Conservation (phyloP, 225 moss, liverwort and hornwort species). For the Pseudoscleropodium purum region DNA sequence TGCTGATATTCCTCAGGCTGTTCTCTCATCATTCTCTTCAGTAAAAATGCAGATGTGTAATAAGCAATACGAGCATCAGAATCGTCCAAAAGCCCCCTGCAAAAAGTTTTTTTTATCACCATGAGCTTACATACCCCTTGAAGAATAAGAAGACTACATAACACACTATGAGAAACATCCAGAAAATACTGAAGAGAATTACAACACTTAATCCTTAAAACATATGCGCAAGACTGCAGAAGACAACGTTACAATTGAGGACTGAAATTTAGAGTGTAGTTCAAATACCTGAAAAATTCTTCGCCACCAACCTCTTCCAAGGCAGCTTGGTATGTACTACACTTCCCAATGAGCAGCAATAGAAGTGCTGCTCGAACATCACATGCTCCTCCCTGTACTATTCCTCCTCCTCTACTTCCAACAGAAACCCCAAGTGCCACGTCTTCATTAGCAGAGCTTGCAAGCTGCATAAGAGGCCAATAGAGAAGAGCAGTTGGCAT, state of each 20-base stretch:
- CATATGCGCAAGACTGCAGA: background rate
- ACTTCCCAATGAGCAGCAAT: slow-evolving; percentile 90
- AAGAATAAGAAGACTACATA: background rate
- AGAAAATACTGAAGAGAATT: background rate
- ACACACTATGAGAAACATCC: background rate
- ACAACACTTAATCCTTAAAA: background rate
- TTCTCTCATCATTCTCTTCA: slow-evolving; percentile 97
- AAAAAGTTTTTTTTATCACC: background rate
- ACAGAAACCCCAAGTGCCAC: slow-evolving; percentile 85
- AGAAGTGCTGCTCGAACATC: slow-evolving; percentile 92
- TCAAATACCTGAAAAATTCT: slow-evolving; percentile 91
- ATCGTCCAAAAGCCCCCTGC: slow-evolving; percentile 89
- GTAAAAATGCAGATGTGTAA: slow-evolving; percentile 84
- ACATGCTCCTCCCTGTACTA: slow-evolving; percentile 81
- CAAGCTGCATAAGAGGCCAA: slow-evolving; percentile 98
- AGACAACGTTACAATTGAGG: background rate
- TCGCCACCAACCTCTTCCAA: slow-evolving; percentile 98
- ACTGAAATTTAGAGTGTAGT: background rate
- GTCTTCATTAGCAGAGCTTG: slow-evolving; percentile 89
- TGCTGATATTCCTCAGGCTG: slow-evolving; percentile 93
- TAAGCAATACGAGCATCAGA: slow-evolving; percentile 97
- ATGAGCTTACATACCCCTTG: background rate
- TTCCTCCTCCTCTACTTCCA: slow-evolving; percentile 95
- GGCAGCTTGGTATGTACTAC: slow-evolving; percentile 84
- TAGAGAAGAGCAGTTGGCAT: slow-evolving; percentile 97